Evolutionary conservation across 2,329 filamentous ascomycete genomes (phyloP), one percentile per base, ranked within the genome.

Genomic region (Magnaporthiopsis incrustans): DNA sequence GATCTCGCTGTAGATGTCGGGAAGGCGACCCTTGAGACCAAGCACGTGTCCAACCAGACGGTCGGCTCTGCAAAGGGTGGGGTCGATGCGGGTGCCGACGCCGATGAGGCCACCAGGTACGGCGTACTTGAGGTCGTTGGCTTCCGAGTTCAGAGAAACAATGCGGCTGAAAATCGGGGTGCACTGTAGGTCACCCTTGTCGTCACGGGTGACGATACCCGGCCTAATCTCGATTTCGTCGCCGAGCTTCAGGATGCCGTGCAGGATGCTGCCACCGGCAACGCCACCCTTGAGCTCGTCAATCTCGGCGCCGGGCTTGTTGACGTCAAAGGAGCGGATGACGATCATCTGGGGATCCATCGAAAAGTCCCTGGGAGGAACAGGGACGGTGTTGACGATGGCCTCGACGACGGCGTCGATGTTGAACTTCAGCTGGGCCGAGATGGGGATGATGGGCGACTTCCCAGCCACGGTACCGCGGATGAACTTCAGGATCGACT

Each of bases 261-360:
- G 96, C 70, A 99, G 81, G 74, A 99, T 98, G 78, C 88, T 92
- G 70, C 95, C 95, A 87, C 95, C 95, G 71, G 95, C 95, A 76
- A 99, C 95, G 86, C 95, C 95, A 75, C 95, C 95, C 85, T 98
- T 97, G 67, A 99, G 84, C 71, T 99, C 95, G 66, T 98, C 94
- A 69, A 99, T 98, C 79, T 97, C 95, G 57, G 95, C 93, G 85
- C 95, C 95, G 57, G 95, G 95, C 85, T 99, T 99, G 87, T 99
- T 99, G 74, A 99, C 96, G 74, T 99, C 95, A 77, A 99, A 99
- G 2, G 94, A 98, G 77, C 95, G 92, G 77, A 99, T 99, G 75
- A 99, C 89, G 73, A 99, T 99, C 92, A 99, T 97, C 80, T 97
- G 93, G 58, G 95, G 95, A 69, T 94, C 91, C 71, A 90, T 86